Evolutionary conservation across 139 green algal species (phyloP).

Genomic region (Axilococcus clingmanii): DNA sequence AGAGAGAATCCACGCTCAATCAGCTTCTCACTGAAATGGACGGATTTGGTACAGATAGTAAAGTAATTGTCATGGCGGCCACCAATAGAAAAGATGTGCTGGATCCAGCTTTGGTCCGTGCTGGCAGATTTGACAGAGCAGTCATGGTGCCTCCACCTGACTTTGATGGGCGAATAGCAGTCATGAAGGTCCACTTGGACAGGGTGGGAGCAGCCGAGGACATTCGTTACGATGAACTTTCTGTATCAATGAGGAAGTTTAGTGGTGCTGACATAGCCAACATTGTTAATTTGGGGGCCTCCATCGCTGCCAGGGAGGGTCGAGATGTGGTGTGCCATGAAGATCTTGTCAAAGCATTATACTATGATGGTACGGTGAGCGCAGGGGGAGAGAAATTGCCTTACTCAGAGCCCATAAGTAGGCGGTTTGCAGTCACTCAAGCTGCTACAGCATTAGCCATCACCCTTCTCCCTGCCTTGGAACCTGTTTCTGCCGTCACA

Average conservation of each 20-base stretch:
- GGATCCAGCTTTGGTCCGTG: slow-evolving; percentile 77
- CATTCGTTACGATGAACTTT: slow-evolving; percentile 38
- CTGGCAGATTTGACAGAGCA: slow-evolving; percentile 78
- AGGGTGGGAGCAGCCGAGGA: slow-evolving; percentile 2
- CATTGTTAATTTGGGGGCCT: slow-evolving; percentile 73
- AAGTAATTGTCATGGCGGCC: slow-evolving; percentile 85
- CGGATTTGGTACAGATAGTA: slow-evolving; percentile 66
- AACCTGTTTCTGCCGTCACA: slow-evolving; percentile 65
- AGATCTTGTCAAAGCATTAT: slow-evolving; percentile 53
- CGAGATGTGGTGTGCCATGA: slow-evolving; percentile 35
- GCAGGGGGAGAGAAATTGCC: slow-evolving; percentile 23
- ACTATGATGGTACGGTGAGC: slow-evolving; percentile 51
- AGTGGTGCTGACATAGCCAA: slow-evolving; percentile 52
- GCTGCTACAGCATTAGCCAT: slow-evolving; percentile 56
- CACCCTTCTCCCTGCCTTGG: slow-evolving; percentile 76
- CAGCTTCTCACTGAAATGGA: slow-evolving; percentile 90
- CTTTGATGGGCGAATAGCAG: slow-evolving; percentile 67
- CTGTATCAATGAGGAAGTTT: slow-evolving; percentile 41
- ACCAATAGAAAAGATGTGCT: slow-evolving; percentile 92
- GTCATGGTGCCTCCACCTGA: slow-evolving; percentile 69
- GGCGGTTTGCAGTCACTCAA: slow-evolving; percentile 57
- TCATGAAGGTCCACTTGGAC: slow-evolving; percentile 49
- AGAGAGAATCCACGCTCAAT: slow-evolving; percentile 92
- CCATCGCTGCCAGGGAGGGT: slow-evolving; percentile 47
- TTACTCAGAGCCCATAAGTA: slow-evolving; percentile 19